Evolutionary conservation across 169 alveolate species (phyloP), one percentile per base, ranked within the genome.

Genomic region (Cryptosporidium sp.): DNA sequence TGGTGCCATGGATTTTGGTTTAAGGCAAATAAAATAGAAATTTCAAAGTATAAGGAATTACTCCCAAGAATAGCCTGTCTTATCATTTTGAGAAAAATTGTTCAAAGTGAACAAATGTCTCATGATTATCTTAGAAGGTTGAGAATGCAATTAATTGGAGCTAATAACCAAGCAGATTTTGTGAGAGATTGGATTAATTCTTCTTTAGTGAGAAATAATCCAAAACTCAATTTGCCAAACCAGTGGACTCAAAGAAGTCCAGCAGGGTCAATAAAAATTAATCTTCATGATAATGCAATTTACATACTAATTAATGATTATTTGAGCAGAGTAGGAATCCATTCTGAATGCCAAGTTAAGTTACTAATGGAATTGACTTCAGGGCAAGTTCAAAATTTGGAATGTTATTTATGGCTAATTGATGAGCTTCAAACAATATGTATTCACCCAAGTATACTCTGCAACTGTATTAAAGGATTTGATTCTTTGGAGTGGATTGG

Each of bases 401-500:
- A 80, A 14, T 80, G 89, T 48, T 80, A 80, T 62, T 29, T 80
- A 18, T 80, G 89, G 89, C 33, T 80, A 12, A 45, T 52, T 41
- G 89, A 80, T 31, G 89, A 80, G 51, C 62, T 80, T 12, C 89
- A 80, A 39, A 62, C 80, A 2, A 21, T 80, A 8, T 80, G 89
- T 62, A 80, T 80, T 62, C 89, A 80, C 29, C 89, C 89, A 18
- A 50, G 2, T 3, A 10, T 80, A 23, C 67, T 80, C 0, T 80
- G 89, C 1, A 33, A 80, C 4, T 80, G 80, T 26, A 62, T 29
- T 31, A 80, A 80, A 37, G 89, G 89, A 26, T 62, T 41, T 31
- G 89, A 80, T 45, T 59, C 89, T 14, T 31, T 80, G 23, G 89
- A 80, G 3, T 80, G 89, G 89, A 37, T 80, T 10, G 89, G 89